Percentiles rank a stretch among this genome's conserved stretches.
Evolutionary conservation across 1,284 basidiomycete species (phyloP).

Genomic region (Moesziomyces antarcticus): DNA sequence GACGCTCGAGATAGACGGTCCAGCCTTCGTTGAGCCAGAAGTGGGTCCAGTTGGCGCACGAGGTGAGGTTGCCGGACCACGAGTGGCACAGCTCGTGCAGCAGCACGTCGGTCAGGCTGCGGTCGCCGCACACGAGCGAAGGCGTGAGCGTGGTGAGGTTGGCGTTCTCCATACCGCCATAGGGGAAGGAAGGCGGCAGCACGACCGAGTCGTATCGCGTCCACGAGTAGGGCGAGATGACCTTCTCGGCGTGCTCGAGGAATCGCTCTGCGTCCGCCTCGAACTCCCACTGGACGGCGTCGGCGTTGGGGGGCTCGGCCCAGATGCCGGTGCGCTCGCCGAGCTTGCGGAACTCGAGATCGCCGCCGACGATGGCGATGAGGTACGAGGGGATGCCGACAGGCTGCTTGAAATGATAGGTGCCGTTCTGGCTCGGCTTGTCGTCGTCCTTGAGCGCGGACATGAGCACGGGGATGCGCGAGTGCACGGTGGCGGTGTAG

Average conservation of each 20-base stretch:
- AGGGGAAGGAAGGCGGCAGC: constrained; percentile 93
- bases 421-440: constrained; percentile 27
- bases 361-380: constrained; percentile 65
- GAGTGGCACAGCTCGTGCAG: constrained; percentile 68
- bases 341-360: constrained; percentile 60
- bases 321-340: constrained; percentile 65
- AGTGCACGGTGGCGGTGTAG: constrained; percentile 60
- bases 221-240: constrained; percentile 76
- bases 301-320: constrained; percentile 63
- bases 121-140: constrained; percentile 63
- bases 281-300: constrained; percentile 66
- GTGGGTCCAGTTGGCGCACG: constrained; percentile 65
- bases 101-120: constrained; percentile 69
- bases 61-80: constrained; percentile 65
- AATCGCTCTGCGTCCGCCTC: constrained; percentile 65
- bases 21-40: constrained; percentile 74
- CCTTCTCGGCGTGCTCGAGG: constrained; percentile 62
- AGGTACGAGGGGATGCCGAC: constrained; percentile 65
- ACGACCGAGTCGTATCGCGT: constrained; percentile 91
- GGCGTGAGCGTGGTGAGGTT: constrained; percentile 66
- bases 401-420: constrained; percentile 63
- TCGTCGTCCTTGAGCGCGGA: constrained; percentile 60
- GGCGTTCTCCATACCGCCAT: constrained; percentile 68
- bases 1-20: constrained; percentile 92
- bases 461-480: constrained; percentile 65